Percentiles rank a stretch among this genome's conserved stretches.
Evolutionary conservation across 805 yeast genomes (phyloP).

Genomic region (Hanseniaspora osmophila): DNA sequence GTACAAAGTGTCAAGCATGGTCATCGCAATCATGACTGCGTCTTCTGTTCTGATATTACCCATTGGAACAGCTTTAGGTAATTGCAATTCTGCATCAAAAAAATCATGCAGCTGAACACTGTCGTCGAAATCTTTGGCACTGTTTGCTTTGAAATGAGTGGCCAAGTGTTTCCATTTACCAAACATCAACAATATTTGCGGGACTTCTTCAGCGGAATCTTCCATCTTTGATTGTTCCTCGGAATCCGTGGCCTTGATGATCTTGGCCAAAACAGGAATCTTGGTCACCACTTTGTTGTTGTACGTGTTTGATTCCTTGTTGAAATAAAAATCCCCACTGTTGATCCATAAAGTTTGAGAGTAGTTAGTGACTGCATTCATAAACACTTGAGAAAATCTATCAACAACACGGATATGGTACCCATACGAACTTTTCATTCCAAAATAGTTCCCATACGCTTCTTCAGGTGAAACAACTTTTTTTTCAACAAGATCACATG

Average conservation of each 20-base stretch:
- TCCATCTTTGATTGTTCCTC: slow-evolving; percentile 6
- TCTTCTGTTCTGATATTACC: slow-evolving; percentile 46
- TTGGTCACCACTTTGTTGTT: slow-evolving; percentile 11
- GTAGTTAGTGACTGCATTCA: slow-evolving; percentile 59
- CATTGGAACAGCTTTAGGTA: slow-evolving; percentile 37
- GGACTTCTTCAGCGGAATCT: slow-evolving; percentile 7
- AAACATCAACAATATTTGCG: slow-evolving; percentile 37
- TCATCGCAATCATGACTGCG: slow-evolving; percentile 44
- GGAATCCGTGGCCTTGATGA: slow-evolving; percentile 10
- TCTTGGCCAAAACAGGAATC: slow-evolving; percentile 17
- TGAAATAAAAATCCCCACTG: slow-evolving; percentile 48
- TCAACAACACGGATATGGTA: slow-evolving; percentile 60
- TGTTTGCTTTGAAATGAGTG: slow-evolving; percentile 33
- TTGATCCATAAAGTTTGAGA: slow-evolving; percentile 49
- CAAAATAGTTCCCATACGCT: slow-evolving; percentile 50
- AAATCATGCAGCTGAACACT: slow-evolving; percentile 35
- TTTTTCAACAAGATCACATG: slow-evolving; percentile 50
- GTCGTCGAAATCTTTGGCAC: slow-evolving; percentile 8
- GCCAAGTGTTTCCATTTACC: slow-evolving; percentile 50
- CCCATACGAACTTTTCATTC: slow-evolving; percentile 51
- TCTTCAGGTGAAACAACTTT: slow-evolving; percentile 55
- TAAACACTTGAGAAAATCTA: slow-evolving; percentile 48
- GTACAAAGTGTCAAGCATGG: slow-evolving; percentile 18
- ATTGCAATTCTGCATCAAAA: slow-evolving; percentile 48
- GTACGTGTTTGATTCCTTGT: slow-evolving; percentile 17